Percentiles rank a stretch among this genome's conserved stretches.
These are phyloP conservation scores for Epichloe bromicola DNA, from an alignment of 2,329 filamentous ascomycete species.

Conservation along the genomic window DNA sequence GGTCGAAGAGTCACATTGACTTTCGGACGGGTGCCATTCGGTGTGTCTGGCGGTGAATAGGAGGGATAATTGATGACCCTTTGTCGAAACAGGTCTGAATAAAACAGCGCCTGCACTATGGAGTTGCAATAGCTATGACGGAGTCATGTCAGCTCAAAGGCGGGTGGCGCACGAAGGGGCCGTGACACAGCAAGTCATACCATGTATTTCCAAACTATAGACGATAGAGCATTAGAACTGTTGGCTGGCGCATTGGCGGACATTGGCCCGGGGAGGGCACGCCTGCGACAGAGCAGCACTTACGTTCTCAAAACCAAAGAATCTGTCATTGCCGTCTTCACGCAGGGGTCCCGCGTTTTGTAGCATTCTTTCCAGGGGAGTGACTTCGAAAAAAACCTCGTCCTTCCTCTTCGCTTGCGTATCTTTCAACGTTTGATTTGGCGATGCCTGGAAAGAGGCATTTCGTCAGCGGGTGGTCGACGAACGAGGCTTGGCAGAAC, in stretches of 20 bases:
- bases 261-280: background rate
- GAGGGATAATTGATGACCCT: conserved; percentile 84
- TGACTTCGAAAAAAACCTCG: conserved; percentile 43
- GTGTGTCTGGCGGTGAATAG: conserved; percentile 53
- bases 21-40: conserved; percentile 44
- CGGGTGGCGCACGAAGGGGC: background rate
- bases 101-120: conserved; percentile 93
- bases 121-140: conserved; percentile 84
- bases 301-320: conserved; percentile 97
- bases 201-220: conserved; percentile 90
- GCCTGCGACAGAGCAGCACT: conserved; percentile 22
- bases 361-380: conserved; percentile 61
- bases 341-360: conserved; percentile 68
- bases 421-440: conserved; percentile 32
- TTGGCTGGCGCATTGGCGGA: background rate
- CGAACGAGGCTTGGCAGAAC: conserved; percentile 7
- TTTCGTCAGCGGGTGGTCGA: conserved; percentile 19
- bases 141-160: background rate
- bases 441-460: conserved; percentile 26
- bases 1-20: conserved; percentile 50
- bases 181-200: conserved; percentile 34
- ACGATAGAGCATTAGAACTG: background rate
- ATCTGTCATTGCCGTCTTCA: conserved; percentile 88
- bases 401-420: conserved; percentile 41
- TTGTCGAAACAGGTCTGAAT: conserved; percentile 86